Conservation (phyloP, 306 rosid species). For the Morella rubra region DNA sequence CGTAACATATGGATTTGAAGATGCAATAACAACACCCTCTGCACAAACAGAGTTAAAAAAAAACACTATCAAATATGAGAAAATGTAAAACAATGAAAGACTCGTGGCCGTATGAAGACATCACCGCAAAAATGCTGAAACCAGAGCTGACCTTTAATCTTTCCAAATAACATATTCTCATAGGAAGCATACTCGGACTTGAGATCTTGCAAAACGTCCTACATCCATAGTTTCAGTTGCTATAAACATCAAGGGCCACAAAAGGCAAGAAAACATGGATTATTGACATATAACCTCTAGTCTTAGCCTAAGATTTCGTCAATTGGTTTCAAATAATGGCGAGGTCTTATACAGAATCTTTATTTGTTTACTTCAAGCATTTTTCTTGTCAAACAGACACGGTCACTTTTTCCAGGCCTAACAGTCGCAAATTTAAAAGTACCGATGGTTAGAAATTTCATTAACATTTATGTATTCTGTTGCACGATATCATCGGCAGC, state of each 20-base stretch:
- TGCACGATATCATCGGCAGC: background rate
- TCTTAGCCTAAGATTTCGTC: background rate
- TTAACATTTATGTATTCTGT: background rate
- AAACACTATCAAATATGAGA: slow-evolving; percentile 15
- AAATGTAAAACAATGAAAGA: slow-evolving; percentile 5
- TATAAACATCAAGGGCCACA: background rate
- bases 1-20: slow-evolving; percentile 69
- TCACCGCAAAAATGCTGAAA: background rate
- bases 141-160: slow-evolving; percentile 69
- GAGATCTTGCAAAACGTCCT: slow-evolving; percentile 60
- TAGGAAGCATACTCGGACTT: slow-evolving; percentile 63
- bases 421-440: no score
- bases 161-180: slow-evolving; percentile 56
- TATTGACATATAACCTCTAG: background rate
- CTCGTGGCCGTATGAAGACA: background rate
- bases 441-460: background rate
- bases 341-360: background rate
- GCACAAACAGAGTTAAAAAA: slow-evolving; percentile 31
- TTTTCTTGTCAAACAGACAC: no score
- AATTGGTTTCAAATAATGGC: background rate
- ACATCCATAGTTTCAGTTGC: slow-evolving; percentile 26
- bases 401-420: no score
- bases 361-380: no score
- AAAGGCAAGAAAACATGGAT: background rate
- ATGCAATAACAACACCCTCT: slow-evolving; percentile 69